Conservation (phyloP, 225 moss, liverwort and hornwort genomes). For the Marchantia paleacea region DNA sequence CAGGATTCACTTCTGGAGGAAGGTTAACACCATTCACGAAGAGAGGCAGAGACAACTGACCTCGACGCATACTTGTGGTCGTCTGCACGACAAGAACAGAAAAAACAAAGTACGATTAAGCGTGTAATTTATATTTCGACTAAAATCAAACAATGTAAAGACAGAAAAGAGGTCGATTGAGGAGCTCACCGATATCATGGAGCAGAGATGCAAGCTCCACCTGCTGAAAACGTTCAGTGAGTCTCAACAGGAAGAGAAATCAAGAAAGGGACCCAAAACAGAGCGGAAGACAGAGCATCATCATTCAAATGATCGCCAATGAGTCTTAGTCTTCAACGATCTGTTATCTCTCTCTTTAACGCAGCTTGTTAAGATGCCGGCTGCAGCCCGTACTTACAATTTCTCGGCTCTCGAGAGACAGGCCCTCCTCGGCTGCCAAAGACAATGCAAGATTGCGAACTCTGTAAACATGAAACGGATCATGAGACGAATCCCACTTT, state of each 20-base stretch:
- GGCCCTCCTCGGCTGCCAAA: conserved; percentile 68
- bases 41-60: conserved; percentile 28
- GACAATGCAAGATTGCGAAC: conserved; percentile 79
- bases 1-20: not conserved
- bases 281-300: not conserved
- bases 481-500: conserved; percentile 82
- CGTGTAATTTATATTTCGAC: not conserved
- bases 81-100: conserved; percentile 52
- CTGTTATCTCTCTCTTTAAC: not conserved
- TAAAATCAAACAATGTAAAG: not conserved
- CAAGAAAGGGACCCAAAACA: not conserved
- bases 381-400: conserved; percentile 37
- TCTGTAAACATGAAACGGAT: conserved; percentile 72
- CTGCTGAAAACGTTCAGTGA: conserved; percentile 37
- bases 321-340: too few relatives aligned
- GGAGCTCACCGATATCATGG: conserved; percentile 80
- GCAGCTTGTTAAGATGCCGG: not conserved
- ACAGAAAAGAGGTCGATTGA: not conserved
- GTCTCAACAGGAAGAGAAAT: not conserved
- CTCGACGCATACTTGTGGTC: conserved; percentile 88
- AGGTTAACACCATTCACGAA: not conserved
- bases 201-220: conserved; percentile 94
- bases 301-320: not conserved
- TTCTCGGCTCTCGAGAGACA: conserved; percentile 50
- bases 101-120: not conserved